Percentiles rank a stretch among this genome's conserved stretches.
Evolutionary conservation across 192 early-diverging fungal species (phyloP).

Genomic region (Chytriomyces confervae): DNA sequence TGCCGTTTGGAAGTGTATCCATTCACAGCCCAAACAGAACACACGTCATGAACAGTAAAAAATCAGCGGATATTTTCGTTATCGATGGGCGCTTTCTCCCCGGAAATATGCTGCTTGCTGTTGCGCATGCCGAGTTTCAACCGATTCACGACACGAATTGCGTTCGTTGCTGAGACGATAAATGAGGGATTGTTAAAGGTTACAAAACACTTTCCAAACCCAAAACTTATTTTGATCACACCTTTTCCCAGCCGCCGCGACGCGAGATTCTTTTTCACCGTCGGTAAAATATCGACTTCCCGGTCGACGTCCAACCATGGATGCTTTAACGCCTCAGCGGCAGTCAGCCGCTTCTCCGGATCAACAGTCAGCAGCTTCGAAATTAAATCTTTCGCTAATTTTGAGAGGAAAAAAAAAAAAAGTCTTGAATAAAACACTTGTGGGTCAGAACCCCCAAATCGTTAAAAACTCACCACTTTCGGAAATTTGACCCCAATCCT

Average conservation of each 20-base stretch:
- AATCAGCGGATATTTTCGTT: too few species aligned
- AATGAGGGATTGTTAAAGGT: background rate
- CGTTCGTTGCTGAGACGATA: background rate
- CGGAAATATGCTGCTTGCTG: too few species aligned
- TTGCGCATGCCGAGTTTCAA: background rate
- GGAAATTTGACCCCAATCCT: slow-evolving; percentile 53
- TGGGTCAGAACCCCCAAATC: background rate
- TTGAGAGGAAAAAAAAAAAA: background rate
- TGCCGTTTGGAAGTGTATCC: too few species aligned
- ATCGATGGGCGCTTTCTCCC: too few species aligned
- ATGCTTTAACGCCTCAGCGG: slow-evolving; percentile 50
- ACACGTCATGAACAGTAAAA: too few species aligned
- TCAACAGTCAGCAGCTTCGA: slow-evolving; percentile 67
- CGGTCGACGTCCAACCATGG: slow-evolving; percentile 48
- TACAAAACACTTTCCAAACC: background rate
- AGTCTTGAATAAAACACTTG: background rate
- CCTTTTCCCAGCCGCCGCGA: slow-evolving; percentile 50
- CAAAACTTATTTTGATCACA: slow-evolving; percentile 66
- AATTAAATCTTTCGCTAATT: slow-evolving; percentile 82
- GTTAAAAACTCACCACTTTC: slow-evolving; percentile 31
- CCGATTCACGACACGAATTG: background rate
- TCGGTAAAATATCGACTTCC: slow-evolving; percentile 60
- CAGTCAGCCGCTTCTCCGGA: slow-evolving; percentile 68
- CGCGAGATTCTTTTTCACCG: slow-evolving; percentile 66
- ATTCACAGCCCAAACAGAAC: too few species aligned